Percentiles rank a stretch among this genome's conserved stretches.
Evolutionary conservation across 768 basidiomycete species (phyloP).

Genomic region (Cyclocybe cylindracea): DNA sequence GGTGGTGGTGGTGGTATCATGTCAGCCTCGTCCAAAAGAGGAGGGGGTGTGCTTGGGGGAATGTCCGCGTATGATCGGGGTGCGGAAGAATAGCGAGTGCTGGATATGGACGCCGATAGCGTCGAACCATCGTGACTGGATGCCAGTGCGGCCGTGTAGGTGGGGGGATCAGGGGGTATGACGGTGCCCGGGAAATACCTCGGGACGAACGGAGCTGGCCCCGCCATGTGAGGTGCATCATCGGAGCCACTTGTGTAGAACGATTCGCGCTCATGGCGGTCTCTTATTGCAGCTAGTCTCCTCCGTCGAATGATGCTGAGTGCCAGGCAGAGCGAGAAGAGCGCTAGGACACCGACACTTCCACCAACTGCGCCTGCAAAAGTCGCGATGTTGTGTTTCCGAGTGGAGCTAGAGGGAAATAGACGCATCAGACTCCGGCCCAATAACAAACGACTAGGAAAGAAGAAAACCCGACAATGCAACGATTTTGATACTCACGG

Average conservation of each 20-base stretch:
- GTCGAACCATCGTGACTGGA: slow-evolving; percentile 23
- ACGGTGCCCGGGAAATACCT: slow-evolving; percentile 58
- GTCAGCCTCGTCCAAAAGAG: slow-evolving; percentile 13
- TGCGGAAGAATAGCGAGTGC: slow-evolving; percentile 8
- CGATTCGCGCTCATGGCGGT: slow-evolving; percentile 34
- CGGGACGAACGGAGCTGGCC: slow-evolving; percentile 52
- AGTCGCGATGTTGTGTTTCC: slow-evolving; percentile 40
- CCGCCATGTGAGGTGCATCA: slow-evolving; percentile 42
- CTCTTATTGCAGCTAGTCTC: slow-evolving; percentile 37
- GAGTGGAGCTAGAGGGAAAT: slow-evolving; percentile 17
- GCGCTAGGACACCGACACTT: slow-evolving; percentile 48
- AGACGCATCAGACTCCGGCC: not conserved
- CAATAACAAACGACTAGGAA: slow-evolving; percentile 1
- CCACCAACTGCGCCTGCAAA: slow-evolving; percentile 58
- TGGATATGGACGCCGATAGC: slow-evolving; percentile 16
- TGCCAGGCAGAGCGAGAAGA: slow-evolving; percentile 48
- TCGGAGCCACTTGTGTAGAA: slow-evolving; percentile 32
- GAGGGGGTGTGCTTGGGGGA: slow-evolving; percentile 27
- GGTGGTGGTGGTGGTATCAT: slow-evolving; percentile 17
- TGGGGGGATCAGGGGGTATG: slow-evolving; percentile 35
- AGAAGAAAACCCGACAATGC: slow-evolving; percentile 27
- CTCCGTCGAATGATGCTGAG: slow-evolving; percentile 53
- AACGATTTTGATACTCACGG: slow-evolving; percentile 36
- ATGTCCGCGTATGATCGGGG: slow-evolving; percentile 29
- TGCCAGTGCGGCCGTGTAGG: slow-evolving; percentile 17